Percentiles rank a stretch among this genome's conserved stretches.
Evolutionary conservation across 2,329 filamentous ascomycete genomes (phyloP).

Genomic region (Incumbomyces lentus): DNA sequence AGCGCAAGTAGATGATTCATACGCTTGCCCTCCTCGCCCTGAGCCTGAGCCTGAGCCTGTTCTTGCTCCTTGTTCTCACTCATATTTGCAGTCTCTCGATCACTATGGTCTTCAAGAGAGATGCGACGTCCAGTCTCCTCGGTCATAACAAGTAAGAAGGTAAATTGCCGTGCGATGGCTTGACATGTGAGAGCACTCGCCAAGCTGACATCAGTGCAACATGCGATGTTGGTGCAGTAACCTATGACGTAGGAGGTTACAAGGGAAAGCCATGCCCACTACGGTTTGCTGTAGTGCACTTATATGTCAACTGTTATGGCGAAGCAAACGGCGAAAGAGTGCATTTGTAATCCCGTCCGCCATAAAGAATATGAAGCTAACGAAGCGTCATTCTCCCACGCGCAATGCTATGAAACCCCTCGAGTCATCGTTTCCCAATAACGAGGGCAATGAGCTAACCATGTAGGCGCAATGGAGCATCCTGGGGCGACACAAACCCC

Average conservation of each 20-base stretch:
- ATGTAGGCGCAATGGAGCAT: too few relatives aligned
- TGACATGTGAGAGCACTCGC: background rate
- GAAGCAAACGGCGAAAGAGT: too few relatives aligned
- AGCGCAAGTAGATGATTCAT: background rate
- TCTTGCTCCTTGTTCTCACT: slow-evolving; percentile 4
- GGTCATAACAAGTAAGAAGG: background rate
- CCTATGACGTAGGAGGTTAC: background rate
- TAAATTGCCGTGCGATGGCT: background rate
- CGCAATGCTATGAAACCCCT: background rate
- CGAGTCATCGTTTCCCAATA: too few relatives aligned
- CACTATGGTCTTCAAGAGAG: slow-evolving; percentile 8
- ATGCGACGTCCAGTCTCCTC: slow-evolving; percentile 2
- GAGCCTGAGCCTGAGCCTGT: slow-evolving; percentile 1
- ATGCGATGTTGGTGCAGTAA: background rate
- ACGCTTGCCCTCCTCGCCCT: background rate
- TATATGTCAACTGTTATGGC: too few relatives aligned
- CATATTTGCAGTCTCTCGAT: slow-evolving; percentile 5
- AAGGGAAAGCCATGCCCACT: background rate
- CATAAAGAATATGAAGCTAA: too few relatives aligned
- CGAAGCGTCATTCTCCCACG: too few relatives aligned
- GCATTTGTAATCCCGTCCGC: too few relatives aligned
- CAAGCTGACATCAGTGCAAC: background rate
- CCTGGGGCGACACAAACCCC: too few relatives aligned
- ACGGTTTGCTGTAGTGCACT: background rate
- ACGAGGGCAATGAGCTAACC: too few relatives aligned